phyloP scores from a whole-genome alignment of 2,329 filamentous ascomycete species.

The Malbranchea zuffiana region DNA sequence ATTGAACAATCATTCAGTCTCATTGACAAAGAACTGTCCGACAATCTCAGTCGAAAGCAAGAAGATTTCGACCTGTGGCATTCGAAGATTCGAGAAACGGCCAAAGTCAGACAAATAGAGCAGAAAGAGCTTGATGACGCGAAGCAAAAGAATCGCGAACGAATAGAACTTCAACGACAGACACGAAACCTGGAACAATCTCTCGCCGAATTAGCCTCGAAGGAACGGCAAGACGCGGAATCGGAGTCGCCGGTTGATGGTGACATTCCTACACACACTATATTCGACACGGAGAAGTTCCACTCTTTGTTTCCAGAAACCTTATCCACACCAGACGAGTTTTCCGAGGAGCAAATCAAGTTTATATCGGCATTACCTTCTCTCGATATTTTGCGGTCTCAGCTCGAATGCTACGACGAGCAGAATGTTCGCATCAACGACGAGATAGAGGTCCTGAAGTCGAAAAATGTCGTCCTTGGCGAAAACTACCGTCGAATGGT shows the following conservation, averaged over 20 bases:
- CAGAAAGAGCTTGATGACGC: conserved; percentile 62
- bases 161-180: conserved; percentile 55
- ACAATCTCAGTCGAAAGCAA: conserved; percentile 75
- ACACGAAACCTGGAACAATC: conserved; percentile 68
- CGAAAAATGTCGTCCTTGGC: conserved; percentile 72
- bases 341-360: conserved; percentile 33
- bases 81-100: conserved; percentile 66
- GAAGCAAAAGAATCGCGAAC: conserved; percentile 52
- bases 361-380: conserved; percentile 47
- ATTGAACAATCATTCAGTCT: conserved; percentile 74
- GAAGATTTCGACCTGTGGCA: conserved; percentile 72
- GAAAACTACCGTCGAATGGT: conserved; percentile 82
- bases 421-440: conserved; percentile 58
- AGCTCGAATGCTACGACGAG: conserved; percentile 57
- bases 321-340: conserved; percentile 20
- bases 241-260: conserved; percentile 38
- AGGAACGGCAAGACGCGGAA: conserved; percentile 37
- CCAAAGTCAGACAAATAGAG: conserved; percentile 65
- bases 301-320: conserved; percentile 32
- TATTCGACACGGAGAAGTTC: conserved; percentile 28
- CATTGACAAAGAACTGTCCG: conserved; percentile 66
- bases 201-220: conserved; percentile 56
- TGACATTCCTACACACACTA: conserved; percentile 38
- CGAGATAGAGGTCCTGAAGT: conserved; percentile 60
- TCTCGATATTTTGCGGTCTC: conserved; percentile 51